phyloP scores from a whole-genome alignment of 1,139 yeast genomes.

The Lodderomyces oxycetoniae region DNA sequence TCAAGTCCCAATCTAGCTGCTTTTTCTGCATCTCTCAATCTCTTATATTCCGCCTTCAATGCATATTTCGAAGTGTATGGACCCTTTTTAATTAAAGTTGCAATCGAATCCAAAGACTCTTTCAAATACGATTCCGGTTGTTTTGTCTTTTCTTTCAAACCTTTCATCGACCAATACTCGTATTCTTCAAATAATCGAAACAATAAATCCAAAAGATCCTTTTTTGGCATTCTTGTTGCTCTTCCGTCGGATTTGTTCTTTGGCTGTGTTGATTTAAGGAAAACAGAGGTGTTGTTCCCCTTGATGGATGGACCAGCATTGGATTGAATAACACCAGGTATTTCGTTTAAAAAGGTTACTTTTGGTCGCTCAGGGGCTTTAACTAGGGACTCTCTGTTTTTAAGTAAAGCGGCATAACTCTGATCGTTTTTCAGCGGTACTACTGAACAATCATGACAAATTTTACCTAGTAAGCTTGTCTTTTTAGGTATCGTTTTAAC shows the following conservation, averaged over 20 bases:
- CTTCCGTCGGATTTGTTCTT: conserved; percentile 62
- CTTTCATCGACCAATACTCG: conserved; percentile 96
- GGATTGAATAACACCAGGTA: conserved; percentile 82
- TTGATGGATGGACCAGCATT: conserved; percentile 80
- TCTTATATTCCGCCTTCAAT: conserved; percentile 84
- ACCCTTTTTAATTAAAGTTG: conserved; percentile 86
- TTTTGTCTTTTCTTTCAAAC: conserved; percentile 85
- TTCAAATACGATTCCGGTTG: conserved; percentile 95
- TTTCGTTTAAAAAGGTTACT: conserved; percentile 75
- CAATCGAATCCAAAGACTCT: conserved; percentile 87
- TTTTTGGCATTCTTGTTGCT: conserved; percentile 91
- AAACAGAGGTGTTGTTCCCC: conserved; percentile 58
- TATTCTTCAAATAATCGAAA: conserved; percentile 90
- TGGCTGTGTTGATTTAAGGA: conserved; percentile 43
- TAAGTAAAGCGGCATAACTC: conserved; percentile 51
- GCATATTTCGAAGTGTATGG: conserved; percentile 93
- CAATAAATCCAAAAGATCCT: conserved; percentile 80
- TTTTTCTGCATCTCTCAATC: conserved; percentile 71
- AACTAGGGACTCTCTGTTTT: conserved; percentile 46
- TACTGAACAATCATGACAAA: conserved; percentile 88
- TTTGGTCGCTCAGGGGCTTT: conserved; percentile 53
- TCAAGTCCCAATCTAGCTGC: conserved; percentile 54
- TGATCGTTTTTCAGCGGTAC: conserved; percentile 73
- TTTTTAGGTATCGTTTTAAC: conserved; percentile 82
- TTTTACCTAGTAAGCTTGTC: conserved; percentile 80